Conservation (phyloP, 2,329 filamentous ascomycete species). For the Exserohilum turcica region DNA sequence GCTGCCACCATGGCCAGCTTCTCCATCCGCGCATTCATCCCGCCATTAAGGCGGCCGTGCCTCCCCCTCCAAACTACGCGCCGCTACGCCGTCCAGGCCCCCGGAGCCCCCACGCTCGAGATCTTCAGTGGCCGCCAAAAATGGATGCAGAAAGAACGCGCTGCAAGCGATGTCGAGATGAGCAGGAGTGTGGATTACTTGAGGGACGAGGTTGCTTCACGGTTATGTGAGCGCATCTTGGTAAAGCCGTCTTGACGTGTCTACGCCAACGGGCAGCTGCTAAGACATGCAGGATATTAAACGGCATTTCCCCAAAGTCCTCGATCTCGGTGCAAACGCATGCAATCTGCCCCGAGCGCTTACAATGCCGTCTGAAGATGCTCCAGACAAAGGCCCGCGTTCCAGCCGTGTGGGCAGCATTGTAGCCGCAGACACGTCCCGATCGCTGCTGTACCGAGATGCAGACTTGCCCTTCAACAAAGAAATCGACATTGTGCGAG, state of each 20-base stretch:
- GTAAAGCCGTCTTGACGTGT: conserved; percentile 52
- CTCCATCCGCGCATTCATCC: conserved; percentile 45
- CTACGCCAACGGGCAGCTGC: neutral
- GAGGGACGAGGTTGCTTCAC: conserved; percentile 85
- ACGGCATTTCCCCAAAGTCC: conserved; percentile 78
- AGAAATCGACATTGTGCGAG: conserved; percentile 71
- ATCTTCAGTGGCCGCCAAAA: conserved; percentile 91
- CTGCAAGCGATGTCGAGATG: conserved; percentile 69
- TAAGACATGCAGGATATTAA: conserved; percentile 77
- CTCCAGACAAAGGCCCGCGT: conserved; percentile 68
- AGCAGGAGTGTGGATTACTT: conserved; percentile 89
- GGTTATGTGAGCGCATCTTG: conserved; percentile 83
- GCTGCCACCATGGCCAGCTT: conserved; percentile 36
- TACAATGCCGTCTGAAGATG: conserved; percentile 64
- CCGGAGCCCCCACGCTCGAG: conserved; percentile 78
- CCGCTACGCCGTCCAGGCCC: conserved; percentile 76
- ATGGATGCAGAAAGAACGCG: conserved; percentile 88
- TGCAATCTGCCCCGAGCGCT: conserved; percentile 90
- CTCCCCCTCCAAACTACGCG: conserved; percentile 45
- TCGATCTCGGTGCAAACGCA: conserved; percentile 93
- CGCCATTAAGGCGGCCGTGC: conserved; percentile 36
- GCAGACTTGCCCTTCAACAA: conserved; percentile 74
- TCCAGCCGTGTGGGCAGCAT: conserved; percentile 73
- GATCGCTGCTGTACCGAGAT: conserved; percentile 79
- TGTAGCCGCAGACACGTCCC: conserved; percentile 81